phyloP scores from a whole-genome alignment of 495 filamentous ascomycete species.

The Penicillium crystallinum region DNA sequence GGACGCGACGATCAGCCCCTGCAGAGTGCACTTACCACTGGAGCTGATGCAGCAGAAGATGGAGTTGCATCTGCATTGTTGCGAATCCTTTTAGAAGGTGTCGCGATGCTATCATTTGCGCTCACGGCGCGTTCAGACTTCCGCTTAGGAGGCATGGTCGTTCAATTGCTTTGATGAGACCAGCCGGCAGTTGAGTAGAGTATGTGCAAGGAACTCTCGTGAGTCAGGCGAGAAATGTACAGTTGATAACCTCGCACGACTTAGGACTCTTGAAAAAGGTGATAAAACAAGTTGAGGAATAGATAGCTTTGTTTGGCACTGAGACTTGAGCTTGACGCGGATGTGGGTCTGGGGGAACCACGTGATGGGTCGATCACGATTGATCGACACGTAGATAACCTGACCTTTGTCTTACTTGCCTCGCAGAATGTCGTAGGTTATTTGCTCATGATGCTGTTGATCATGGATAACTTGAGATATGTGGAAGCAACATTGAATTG shows the following conservation, averaged over 20 bases:
- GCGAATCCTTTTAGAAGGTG: constrained; percentile 24
- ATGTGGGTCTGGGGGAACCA: constrained; percentile 7
- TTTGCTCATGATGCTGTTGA: too few relatives aligned
- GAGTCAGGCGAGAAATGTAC: neutral
- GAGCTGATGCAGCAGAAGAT: neutral
- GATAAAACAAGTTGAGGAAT: neutral
- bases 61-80: neutral
- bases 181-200: neutral
- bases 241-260: neutral
- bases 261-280: neutral
- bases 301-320: constrained; percentile 7
- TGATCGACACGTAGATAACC: neutral
- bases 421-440: too few relatives aligned
- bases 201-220: neutral
- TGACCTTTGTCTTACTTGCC: too few relatives aligned
- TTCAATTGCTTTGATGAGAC: neutral
- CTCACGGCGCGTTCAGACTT: constrained; percentile 22
- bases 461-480: too few relatives aligned
- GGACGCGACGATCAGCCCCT: constrained; percentile 9
- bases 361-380: constrained; percentile 7
- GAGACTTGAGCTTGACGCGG: constrained; percentile 8
- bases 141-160: constrained; percentile 25
- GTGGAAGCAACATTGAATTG: too few relatives aligned
- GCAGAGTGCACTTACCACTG: constrained; percentile 12
- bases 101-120: constrained; percentile 11